These are phyloP conservation scores for Stachybotrys echinatus DNA, from an alignment of 2,329 filamentous ascomycete species.

Conservation along the genomic window DNA sequence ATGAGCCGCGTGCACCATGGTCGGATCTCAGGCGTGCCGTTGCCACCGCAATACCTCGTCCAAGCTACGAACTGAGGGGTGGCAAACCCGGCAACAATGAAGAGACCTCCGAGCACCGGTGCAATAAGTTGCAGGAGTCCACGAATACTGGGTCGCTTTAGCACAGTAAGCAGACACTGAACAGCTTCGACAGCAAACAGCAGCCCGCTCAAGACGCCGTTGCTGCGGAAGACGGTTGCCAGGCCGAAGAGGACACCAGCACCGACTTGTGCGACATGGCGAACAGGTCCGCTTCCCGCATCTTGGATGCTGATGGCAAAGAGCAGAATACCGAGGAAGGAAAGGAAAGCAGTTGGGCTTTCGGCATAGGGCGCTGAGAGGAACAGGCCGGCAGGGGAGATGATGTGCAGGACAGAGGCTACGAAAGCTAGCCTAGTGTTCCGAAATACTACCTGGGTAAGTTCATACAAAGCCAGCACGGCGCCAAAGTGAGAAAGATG, in stretches of 20 bases:
- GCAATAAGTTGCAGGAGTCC: constrained; percentile 48
- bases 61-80: constrained; percentile 75
- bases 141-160: constrained; percentile 19
- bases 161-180: constrained; percentile 22
- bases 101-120: constrained; percentile 60
- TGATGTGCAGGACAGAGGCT: constrained; percentile 68
- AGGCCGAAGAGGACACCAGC: constrained; percentile 67
- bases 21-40: constrained; percentile 32
- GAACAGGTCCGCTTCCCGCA: constrained; percentile 15
- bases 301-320: constrained; percentile 49
- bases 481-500: constrained; percentile 74
- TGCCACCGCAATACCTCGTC: constrained; percentile 55
- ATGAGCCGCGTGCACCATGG: constrained; percentile 71
- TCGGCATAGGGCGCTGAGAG: constrained; percentile 84
- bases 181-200: constrained; percentile 63
- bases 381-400: constrained; percentile 87
- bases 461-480: constrained; percentile 63
- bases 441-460: constrained; percentile 53
- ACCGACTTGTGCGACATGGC: constrained; percentile 49
- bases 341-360: constrained; percentile 70
- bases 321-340: constrained; percentile 66
- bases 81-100: constrained; percentile 62
- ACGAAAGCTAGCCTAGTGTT: constrained; percentile 56
- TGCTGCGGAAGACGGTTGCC: constrained; percentile 72
- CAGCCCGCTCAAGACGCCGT: constrained; percentile 78